Conservation (phyloP, 2,329 filamentous ascomycete species). For the Stachybotrys chlorohalonatus region DNA sequence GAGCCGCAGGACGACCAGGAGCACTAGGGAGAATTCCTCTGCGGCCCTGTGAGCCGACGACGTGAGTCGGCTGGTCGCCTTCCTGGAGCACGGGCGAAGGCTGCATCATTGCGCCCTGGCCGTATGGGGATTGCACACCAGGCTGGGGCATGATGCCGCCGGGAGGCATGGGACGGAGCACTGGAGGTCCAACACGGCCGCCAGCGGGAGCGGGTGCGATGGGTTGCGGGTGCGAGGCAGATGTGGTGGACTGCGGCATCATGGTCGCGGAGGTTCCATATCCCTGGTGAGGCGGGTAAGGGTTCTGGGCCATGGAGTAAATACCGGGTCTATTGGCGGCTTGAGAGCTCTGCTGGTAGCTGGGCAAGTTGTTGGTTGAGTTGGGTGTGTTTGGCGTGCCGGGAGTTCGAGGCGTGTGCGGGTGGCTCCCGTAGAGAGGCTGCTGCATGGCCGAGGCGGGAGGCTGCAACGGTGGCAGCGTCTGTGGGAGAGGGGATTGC, state of each 20-base stretch:
- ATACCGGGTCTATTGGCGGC: slow-evolving; percentile 37
- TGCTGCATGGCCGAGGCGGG: slow-evolving; percentile 31
- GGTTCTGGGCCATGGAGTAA: slow-evolving; percentile 48
- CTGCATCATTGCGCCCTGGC: slow-evolving; percentile 47
- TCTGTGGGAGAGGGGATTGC: slow-evolving; percentile 41
- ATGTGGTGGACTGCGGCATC: slow-evolving; percentile 57
- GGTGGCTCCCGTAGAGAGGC: slow-evolving; percentile 45
- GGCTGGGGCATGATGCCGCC: slow-evolving; percentile 53
- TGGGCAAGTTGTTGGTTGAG: slow-evolving; percentile 41
- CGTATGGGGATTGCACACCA: slow-evolving; percentile 47
- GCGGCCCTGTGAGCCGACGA: slow-evolving; percentile 89
- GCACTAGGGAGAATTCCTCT: slow-evolving; percentile 87
- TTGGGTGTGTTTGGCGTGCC: slow-evolving; percentile 55
- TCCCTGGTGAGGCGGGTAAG: slow-evolving; percentile 42
- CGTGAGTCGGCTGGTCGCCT: slow-evolving; percentile 68
- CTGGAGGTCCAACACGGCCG: slow-evolving; percentile 42
- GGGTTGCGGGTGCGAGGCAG: slow-evolving; percentile 63
- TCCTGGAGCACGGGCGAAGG: slow-evolving; percentile 47
- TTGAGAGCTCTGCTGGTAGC: slow-evolving; percentile 43
- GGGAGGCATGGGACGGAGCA: slow-evolving; percentile 62
- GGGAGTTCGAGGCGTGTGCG: slow-evolving; percentile 53
- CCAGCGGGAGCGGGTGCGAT: slow-evolving; percentile 63
- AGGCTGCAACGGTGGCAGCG: slow-evolving; percentile 45
- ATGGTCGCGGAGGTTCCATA: slow-evolving; percentile 50
- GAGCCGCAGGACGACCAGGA: slow-evolving; percentile 72